A percentile compares a stretch with the other conserved stretches of the same genome.
Conservation (phyloP, 2,329 filamentous ascomycete species). For the Chalaropsis ovoidea region DNA sequence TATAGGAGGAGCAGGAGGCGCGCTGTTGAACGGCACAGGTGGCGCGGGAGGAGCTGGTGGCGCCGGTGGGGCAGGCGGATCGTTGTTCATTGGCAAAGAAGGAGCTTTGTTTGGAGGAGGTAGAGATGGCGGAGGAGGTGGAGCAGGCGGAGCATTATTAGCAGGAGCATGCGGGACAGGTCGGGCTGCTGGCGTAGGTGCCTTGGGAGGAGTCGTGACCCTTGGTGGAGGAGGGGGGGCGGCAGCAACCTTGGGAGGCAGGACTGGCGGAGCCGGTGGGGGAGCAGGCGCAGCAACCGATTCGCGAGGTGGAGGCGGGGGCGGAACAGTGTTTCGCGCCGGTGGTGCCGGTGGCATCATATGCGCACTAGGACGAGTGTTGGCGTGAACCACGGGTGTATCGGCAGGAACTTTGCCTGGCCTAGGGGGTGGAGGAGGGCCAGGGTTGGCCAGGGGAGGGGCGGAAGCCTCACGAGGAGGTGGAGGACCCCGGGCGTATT, state of each 20-base stretch:
- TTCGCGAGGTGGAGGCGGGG: conserved; percentile 30
- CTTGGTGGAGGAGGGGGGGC: conserved; percentile 21
- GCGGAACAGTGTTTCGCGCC: conserved; percentile 21
- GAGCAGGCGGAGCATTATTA: conserved; percentile 26
- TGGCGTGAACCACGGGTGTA: conserved; percentile 26
- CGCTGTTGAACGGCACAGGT: conserved; percentile 36
- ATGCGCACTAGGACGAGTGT: conserved; percentile 19
- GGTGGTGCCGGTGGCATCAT: conserved; percentile 23
- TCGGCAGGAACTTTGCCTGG: conserved; percentile 20
- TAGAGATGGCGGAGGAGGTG: conserved; percentile 22
- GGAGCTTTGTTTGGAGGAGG: conserved; percentile 9
- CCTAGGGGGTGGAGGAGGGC: conserved; percentile 23
- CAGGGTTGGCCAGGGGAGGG: conserved; percentile 21
- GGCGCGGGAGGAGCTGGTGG: conserved; percentile 46
- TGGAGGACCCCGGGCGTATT: conserved; percentile 52
- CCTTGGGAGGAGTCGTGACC: conserved; percentile 9
- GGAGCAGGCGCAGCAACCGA: conserved; percentile 29
- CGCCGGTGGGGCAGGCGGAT: conserved; percentile 22
- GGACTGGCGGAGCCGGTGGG: conserved; percentile 32
- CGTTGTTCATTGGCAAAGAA: not conserved
- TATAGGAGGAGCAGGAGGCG: conserved; percentile 56
- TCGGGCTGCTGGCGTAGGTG: conserved; percentile 2
- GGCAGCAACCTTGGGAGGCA: conserved; percentile 17
- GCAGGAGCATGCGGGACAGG: conserved; percentile 10
- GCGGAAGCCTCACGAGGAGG: conserved; percentile 21